These are phyloP conservation scores for Cymbopogon citratus DNA, from an alignment of 176 grass and related monocot genomes.

Conservation along the genomic window DNA sequence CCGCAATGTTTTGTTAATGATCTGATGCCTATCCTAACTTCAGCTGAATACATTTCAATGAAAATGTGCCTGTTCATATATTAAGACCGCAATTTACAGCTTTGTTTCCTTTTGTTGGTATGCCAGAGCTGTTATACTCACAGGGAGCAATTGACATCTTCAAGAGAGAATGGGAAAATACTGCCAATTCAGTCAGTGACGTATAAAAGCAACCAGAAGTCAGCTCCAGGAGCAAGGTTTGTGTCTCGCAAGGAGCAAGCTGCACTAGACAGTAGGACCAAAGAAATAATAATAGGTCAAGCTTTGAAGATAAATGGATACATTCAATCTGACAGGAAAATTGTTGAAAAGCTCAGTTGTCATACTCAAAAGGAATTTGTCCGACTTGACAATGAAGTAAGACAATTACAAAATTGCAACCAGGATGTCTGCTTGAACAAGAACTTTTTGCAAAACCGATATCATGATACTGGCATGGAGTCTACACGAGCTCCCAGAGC, in stretches of 20 bases:
- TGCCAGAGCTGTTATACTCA: slow-evolving; percentile 20
- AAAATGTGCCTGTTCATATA: not conserved
- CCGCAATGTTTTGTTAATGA: not conserved
- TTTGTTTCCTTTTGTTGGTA: not conserved
- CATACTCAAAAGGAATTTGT: slow-evolving; percentile 10
- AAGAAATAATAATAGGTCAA: slow-evolving; percentile 7
- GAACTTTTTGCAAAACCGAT: not conserved
- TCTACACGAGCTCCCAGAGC: not conserved
- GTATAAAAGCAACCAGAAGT: not conserved
- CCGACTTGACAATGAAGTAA: not conserved
- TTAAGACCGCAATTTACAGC: not conserved
- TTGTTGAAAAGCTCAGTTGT: slow-evolving; percentile 12
- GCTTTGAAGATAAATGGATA: slow-evolving; percentile 2
- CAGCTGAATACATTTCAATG: not conserved
- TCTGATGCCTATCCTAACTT: not conserved
- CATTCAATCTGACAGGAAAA: slow-evolving; percentile 1
- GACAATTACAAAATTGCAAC: not conserved
- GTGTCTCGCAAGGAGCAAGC: slow-evolving; percentile 14
- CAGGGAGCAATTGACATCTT: slow-evolving; percentile 9
- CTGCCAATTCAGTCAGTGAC: not conserved
- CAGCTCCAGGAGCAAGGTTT: slow-evolving; percentile 14
- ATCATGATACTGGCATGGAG: slow-evolving; percentile 7
- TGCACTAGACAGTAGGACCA: not conserved
- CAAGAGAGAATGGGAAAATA: slow-evolving; percentile 9
- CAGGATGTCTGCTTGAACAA: slow-evolving; percentile 27